These are phyloP conservation scores for Annulohypoxylon stygium DNA, from an alignment of 495 filamentous ascomycete genomes.

Conservation along the genomic window DNA sequence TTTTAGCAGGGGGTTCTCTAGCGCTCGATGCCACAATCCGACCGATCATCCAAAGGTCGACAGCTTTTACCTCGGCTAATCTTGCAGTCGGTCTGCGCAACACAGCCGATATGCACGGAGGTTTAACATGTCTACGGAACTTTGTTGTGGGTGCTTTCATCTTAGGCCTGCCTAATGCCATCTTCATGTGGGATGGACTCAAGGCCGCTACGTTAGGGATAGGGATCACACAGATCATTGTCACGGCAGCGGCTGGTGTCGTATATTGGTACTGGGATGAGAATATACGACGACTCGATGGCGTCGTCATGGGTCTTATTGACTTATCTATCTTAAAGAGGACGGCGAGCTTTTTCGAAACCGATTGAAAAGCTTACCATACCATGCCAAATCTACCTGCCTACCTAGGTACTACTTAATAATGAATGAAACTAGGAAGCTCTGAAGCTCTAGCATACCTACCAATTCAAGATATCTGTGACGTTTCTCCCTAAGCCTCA, in stretches of 20 bases:
- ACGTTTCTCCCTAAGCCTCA: too few species aligned
- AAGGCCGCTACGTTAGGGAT: constrained; percentile 52
- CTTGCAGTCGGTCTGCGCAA: constrained; percentile 55
- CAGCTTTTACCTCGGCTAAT: constrained; percentile 58
- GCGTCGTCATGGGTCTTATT: constrained; percentile 57
- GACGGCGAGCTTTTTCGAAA: constrained; percentile 60
- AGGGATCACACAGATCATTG: constrained; percentile 51
- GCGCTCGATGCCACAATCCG: constrained; percentile 52
- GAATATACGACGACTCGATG: constrained; percentile 55
- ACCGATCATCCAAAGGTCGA: constrained; percentile 57
- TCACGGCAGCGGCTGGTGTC: constrained; percentile 45
- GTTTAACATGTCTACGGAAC: constrained; percentile 50
- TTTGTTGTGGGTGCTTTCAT: constrained; percentile 57
- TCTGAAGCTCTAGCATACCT: too few species aligned
- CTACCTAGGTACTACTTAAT: background rate
- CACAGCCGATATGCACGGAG: constrained; percentile 59
- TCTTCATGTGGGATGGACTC: constrained; percentile 54
- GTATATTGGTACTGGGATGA: constrained; percentile 58
- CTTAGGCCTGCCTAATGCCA: constrained; percentile 54
- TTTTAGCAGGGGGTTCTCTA: constrained; percentile 55
- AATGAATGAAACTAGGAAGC: background rate
- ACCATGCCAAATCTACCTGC: too few species aligned
- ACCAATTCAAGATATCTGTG: too few species aligned
- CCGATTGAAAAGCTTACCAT: constrained; percentile 49
- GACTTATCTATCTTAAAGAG: constrained; percentile 57